Evolutionary conservation across 805 yeast genomes (phyloP).

Genomic region (Suhomyces sp.): DNA sequence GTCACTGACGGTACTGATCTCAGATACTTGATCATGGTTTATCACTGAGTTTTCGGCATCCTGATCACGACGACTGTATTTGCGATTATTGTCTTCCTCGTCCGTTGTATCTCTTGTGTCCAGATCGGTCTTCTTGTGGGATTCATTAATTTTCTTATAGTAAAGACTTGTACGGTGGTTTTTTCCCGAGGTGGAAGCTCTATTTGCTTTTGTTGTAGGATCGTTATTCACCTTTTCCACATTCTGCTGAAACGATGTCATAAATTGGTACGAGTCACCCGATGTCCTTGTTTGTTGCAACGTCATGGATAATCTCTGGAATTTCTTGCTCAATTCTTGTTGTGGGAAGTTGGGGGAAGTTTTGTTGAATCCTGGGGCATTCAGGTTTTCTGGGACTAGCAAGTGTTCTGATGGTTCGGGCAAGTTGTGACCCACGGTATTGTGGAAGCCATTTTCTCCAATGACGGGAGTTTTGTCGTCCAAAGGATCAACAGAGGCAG

Average conservation of each 20-base stretch:
- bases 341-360: slow-evolving; percentile 26
- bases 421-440: slow-evolving; percentile 9
- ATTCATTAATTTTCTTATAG: slow-evolving; percentile 33
- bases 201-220: slow-evolving; percentile 3
- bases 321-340: slow-evolving; percentile 33
- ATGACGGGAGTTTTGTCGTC: slow-evolving; percentile 34
- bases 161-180: slow-evolving; percentile 26
- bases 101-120: neutral
- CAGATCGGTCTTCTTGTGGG: slow-evolving; percentile 13
- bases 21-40: slow-evolving; percentile 16
- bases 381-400: neutral
- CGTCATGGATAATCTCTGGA: slow-evolving; percentile 38
- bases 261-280: slow-evolving; percentile 41
- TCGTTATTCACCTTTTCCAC: slow-evolving; percentile 27
- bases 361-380: neutral
- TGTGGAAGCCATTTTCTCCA: slow-evolving; percentile 9
- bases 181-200: slow-evolving; percentile 6
- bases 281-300: slow-evolving; percentile 35
- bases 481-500: slow-evolving; percentile 11
- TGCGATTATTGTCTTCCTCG: slow-evolving; percentile 1
- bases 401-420: slow-evolving; percentile 2
- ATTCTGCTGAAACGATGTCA: slow-evolving; percentile 39
- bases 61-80: too few species aligned
- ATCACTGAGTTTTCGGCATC: too few species aligned
- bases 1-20: slow-evolving; percentile 24